Evolutionary conservation across 805 yeast genomes (phyloP), one percentile per base, ranked within the genome.

Genomic region (Myxozyma udenii): DNA sequence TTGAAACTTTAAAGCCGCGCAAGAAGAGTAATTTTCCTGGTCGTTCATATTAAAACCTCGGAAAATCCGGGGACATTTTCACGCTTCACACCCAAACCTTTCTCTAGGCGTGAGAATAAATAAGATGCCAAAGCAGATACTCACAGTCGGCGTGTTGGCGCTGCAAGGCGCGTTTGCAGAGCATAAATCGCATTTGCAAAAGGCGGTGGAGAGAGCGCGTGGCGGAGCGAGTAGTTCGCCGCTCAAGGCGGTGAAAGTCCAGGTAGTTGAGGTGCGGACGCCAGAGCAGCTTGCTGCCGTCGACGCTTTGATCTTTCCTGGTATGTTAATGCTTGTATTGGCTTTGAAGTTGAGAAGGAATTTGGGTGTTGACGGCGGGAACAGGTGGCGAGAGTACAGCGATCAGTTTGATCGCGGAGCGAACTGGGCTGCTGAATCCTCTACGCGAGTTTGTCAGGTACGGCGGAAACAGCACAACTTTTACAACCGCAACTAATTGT

Each of bases 161-260:
- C 73, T 85, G 18, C 95, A 85, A 64, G 95, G 95, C 4, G 90
- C 93, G 0, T 86, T 84, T 63, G 65, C 70, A 16, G 95, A 85
- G 62, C 95, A 85, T 64, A 68, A 82, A 4, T 66, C 71, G 2
- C 79, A 77, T 61, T 68, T 85, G 37, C 62, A 73, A 16, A 54
- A 62, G 66, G 80, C 49, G 42, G 68, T 38, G 35, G 14, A 25
- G 18, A 24, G 14, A 6, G 57, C 55, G n/a, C 28, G 23, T 28
- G 21, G 48, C 9, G 45, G 65, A 1, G 12, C 33, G 14, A 28
- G 12, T 28, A 28, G 12, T 28, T 63, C 67, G 35, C 32, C 22
- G 11, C 37, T 53, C 3, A 41, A 46, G 5, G 25, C 23, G 2
- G 35, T 25, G 4, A 51, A 58, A 5, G 65, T 78, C 39, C 52